phyloP scores from a whole-genome alignment of 164 flowering plant species.

The Piper longum region DNA sequence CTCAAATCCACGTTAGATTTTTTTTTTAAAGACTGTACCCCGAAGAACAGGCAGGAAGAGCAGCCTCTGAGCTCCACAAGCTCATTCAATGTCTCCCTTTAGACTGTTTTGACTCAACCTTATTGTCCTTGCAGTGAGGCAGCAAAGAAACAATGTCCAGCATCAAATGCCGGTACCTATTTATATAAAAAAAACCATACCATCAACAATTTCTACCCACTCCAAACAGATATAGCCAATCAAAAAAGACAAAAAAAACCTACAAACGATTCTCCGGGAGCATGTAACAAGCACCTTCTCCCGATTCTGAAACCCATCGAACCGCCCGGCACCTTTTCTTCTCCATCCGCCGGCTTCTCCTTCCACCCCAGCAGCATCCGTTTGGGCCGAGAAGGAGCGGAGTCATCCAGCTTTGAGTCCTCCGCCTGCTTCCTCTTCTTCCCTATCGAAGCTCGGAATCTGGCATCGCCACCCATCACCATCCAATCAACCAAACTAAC shows the following conservation, averaged over 20 bases:
- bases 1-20: too few species aligned
- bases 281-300: conserved; percentile 91
- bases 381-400: conserved; percentile 48
- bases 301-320: conserved; percentile 48
- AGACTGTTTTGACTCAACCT: conserved; percentile 68
- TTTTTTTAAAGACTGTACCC: conserved; percentile 25
- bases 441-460: conserved; percentile 26
- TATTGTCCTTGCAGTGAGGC: conserved; percentile 89
- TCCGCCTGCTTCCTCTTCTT: conserved; percentile 72
- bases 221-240: not conserved
- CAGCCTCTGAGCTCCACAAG: conserved; percentile 79
- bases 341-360: conserved; percentile 22
- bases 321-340: conserved; percentile 7
- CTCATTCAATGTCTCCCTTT: conserved; percentile 75
- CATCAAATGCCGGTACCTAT: conserved; percentile 95
- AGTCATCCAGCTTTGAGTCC: conserved; percentile 18
- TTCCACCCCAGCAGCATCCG: conserved; percentile 88
- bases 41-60: conserved; percentile 81
- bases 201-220: not conserved
- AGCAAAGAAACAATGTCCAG: conserved; percentile 79
- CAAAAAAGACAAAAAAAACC: conserved; percentile 20
- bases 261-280: conserved; percentile 76
- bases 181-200: not conserved
- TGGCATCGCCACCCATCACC: not conserved
- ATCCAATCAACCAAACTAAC: too few species aligned